phyloP scores from a whole-genome alignment of 2,329 filamentous ascomycete species.

The Aspergillus tanneri region DNA sequence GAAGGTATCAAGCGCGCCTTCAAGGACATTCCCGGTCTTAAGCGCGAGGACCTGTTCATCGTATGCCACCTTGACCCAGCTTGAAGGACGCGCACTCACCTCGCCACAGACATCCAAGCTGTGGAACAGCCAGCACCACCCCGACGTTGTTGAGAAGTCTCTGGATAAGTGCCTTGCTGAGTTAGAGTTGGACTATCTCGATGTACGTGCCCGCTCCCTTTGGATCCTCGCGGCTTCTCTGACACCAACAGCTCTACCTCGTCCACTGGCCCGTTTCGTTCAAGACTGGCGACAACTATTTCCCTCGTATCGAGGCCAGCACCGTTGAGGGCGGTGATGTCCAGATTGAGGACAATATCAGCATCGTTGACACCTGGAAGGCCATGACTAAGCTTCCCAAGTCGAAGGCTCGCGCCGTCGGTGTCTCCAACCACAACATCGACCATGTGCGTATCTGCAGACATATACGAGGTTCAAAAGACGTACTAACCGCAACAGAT shows the following conservation, averaged over 20 bases:
- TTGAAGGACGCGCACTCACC: constrained; percentile 6
- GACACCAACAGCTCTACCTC: constrained; percentile 35
- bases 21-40: constrained; percentile 40
- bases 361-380: constrained; percentile 46
- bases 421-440: constrained; percentile 45
- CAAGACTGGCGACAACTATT: constrained; percentile 42
- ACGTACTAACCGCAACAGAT: constrained; percentile 42
- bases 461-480: no score
- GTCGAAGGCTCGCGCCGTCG: constrained; percentile 42
- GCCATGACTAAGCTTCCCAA: constrained; percentile 47
- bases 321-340: constrained; percentile 39
- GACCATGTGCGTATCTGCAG: constrained; percentile 29
- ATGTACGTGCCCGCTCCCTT: constrained; percentile 45
- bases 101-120: constrained; percentile 56
- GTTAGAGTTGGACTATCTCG: constrained; percentile 55
- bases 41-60: constrained; percentile 44
- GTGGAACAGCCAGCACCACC: constrained; percentile 56
- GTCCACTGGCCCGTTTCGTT: constrained; percentile 50
- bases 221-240: not conserved
- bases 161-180: constrained; percentile 53
- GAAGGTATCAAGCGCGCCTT: constrained; percentile 37
- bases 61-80: constrained; percentile 21
- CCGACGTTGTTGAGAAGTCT: constrained; percentile 52
- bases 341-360: constrained; percentile 46
- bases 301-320: constrained; percentile 46